These are phyloP conservation scores for Alternaria hordeiaustralica DNA, from an alignment of 2,329 filamentous ascomycete species.

Conservation along the genomic window DNA sequence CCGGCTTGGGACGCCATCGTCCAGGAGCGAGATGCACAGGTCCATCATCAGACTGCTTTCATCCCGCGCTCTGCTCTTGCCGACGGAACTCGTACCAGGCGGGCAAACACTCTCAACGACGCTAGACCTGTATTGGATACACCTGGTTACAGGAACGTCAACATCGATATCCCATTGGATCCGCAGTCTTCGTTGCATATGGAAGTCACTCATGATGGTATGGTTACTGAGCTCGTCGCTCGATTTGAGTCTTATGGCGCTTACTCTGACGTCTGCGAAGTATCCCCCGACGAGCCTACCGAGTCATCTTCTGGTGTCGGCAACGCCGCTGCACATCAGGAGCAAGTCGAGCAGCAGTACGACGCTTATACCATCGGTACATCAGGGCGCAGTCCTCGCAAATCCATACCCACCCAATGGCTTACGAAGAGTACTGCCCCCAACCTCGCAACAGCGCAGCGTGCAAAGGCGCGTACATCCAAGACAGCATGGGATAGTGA, in stretches of 20 bases:
- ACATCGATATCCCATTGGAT: constrained; percentile 31
- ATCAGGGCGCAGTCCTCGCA: constrained; percentile 26
- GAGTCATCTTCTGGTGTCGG: constrained; percentile 5
- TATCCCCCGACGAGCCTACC: constrained; percentile 1
- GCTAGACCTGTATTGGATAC: constrained; percentile 19
- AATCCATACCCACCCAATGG: constrained; percentile 39
- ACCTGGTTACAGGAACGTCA: constrained; percentile 22
- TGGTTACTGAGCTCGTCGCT: constrained; percentile 30
- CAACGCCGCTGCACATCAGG: constrained; percentile 5
- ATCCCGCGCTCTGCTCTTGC: constrained; percentile 31
- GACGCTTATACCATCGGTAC: not conserved
- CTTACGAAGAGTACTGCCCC: constrained; percentile 19
- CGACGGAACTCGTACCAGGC: constrained; percentile 1
- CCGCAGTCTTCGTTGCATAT: constrained; percentile 26
- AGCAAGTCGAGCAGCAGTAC: not conserved
- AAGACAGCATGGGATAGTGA: constrained; percentile 21
- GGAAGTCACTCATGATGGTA: constrained; percentile 35
- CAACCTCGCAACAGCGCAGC: constrained; percentile 28
- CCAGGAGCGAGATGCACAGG: not conserved
- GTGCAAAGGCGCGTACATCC: constrained; percentile 28
- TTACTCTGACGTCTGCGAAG: constrained; percentile 24
- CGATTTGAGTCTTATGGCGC: constrained; percentile 25
- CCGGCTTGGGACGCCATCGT: constrained; percentile 8
- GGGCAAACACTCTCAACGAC: constrained; percentile 1
- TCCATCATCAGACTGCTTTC: constrained; percentile 13